phyloP scores from a whole-genome alignment of 2,329 filamentous ascomycete species.

The Penicillium sclerotigenum region DNA sequence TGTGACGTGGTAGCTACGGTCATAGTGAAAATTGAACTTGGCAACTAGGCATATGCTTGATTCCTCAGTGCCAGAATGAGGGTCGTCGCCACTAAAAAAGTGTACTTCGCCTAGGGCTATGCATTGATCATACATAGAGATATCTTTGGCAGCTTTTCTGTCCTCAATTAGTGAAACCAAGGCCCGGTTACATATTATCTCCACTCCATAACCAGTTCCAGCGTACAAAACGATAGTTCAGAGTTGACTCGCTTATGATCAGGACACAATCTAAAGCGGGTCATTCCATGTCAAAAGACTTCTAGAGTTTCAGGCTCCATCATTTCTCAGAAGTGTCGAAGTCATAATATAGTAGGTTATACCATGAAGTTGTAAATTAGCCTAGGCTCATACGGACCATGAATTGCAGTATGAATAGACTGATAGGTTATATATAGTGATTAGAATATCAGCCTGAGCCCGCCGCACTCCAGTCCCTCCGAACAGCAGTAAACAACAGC shows the following conservation, averaged over 20 bases:
- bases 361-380: neutral
- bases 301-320: neutral
- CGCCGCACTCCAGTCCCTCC: constrained; percentile 34
- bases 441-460: neutral
- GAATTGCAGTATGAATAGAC: neutral
- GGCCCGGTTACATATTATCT: neutral
- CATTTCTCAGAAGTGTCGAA: neutral
- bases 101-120: neutral
- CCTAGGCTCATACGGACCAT: neutral
- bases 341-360: neutral
- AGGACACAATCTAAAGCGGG: neutral
- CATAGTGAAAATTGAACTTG: neutral
- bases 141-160: neutral
- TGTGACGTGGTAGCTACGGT: neutral
- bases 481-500: constrained; percentile 36
- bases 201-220: neutral
- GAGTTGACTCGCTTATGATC: constrained; percentile 1
- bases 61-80: neutral
- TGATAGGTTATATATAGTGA: neutral
- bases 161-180: neutral
- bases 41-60: neutral
- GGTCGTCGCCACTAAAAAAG: neutral
- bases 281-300: neutral
- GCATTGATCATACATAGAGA: neutral
- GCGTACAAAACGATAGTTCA: neutral